Conservation (phyloP, 306 rosid species). For the Fragaria nilgerrensis region DNA sequence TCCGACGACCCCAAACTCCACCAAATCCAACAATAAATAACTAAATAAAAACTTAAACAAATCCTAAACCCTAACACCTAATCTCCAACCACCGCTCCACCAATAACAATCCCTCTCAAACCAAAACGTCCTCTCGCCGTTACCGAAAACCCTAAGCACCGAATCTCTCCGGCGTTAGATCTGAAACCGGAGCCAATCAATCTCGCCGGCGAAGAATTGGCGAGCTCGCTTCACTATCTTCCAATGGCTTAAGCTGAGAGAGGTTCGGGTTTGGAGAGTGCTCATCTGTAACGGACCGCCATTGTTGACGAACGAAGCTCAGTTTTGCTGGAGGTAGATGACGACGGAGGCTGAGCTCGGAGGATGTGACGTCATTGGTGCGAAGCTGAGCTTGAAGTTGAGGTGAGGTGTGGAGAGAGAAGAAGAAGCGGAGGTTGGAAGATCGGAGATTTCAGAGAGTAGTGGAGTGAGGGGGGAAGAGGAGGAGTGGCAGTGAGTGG, state of each 20-base stretch:
- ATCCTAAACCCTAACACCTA: slow-evolving; percentile 19
- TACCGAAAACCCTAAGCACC: slow-evolving; percentile 18
- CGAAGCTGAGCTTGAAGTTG: neutral
- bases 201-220: neutral
- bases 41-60: slow-evolving; percentile 11
- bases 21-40: slow-evolving; percentile 19
- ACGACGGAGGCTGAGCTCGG: slow-evolving; percentile 22
- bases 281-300: slow-evolving; percentile 28
- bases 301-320: slow-evolving; percentile 30
- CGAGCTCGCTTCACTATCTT: slow-evolving; percentile 3
- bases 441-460: slow-evolving; percentile 30
- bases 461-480: slow-evolving; percentile 27
- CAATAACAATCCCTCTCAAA: neutral
- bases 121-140: slow-evolving; percentile 23
- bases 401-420: neutral
- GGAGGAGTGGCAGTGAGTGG: slow-evolving; percentile 49
- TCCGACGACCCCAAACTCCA: slow-evolving; percentile 26
- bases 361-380: slow-evolving; percentile 13
- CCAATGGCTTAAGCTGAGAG: neutral
- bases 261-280: slow-evolving; percentile 4
- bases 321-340: slow-evolving; percentile 12
- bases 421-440: slow-evolving; percentile 5
- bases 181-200: slow-evolving; percentile 26
- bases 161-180: slow-evolving; percentile 32
- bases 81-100: slow-evolving; percentile 27